Conservation (phyloP, 306 rosid genomes). For the Lablab purpureus region DNA sequence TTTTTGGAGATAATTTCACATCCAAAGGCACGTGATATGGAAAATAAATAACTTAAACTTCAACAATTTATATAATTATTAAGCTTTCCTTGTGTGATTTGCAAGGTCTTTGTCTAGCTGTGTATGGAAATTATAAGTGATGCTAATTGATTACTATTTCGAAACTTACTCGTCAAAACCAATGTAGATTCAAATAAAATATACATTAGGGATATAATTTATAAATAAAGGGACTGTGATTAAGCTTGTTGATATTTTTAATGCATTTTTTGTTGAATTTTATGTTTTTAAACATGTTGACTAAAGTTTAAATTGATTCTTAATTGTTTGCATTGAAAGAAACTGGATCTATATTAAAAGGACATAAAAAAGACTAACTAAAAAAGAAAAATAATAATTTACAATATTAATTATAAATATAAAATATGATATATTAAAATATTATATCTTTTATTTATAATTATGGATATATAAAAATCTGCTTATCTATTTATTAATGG, state of each 20-base stretch:
- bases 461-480: no score
- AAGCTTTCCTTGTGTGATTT: background rate
- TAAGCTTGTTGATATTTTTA: background rate
- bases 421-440: no score
- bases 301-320: background rate
- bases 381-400: no score
- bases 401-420: no score
- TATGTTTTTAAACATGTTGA: background rate
- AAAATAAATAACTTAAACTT: background rate
- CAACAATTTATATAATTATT: background rate
- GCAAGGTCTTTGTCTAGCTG: background rate
- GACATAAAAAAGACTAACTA: no score
- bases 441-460: no score
- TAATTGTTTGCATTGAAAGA: background rate
- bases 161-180: conserved; percentile 3
- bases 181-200: background rate
- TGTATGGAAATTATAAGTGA: background rate
- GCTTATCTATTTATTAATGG: no score
- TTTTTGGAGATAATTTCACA: background rate
- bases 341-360: no score
- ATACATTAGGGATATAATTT: background rate
- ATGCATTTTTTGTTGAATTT: background rate
- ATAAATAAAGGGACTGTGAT: background rate
- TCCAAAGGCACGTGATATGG: background rate
- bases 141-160: background rate